Evolutionary conservation across 2,329 filamentous ascomycete genomes (phyloP), one percentile per base, ranked within the genome.

Genomic region (Orbilia oligospora): DNA sequence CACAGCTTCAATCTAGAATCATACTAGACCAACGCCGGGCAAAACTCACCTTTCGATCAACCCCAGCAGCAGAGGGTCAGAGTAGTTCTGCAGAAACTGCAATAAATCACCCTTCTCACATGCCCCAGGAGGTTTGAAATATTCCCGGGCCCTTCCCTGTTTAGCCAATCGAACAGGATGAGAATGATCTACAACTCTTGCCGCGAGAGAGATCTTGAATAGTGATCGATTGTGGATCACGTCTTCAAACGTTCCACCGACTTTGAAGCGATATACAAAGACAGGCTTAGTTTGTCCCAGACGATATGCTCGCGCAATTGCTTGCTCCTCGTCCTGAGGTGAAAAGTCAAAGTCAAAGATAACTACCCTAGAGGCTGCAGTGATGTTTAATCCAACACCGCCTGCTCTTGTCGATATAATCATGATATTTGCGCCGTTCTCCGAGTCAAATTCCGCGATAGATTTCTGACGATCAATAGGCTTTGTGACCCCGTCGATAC

Each of bases 261-360:
- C 87, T 30, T 94, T 86, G 79, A 97, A 90, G 22, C 92, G 91
- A 84, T 97, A 97, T 0, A 97, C 93, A 82, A 89, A 94, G 0
- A 97, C 94, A 0, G 88, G 87, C 81, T 94, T 96, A 38, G 85
- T 86, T 84, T 97, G 94, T 0, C 93, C 93, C 44, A 97, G 88
- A 0, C 94, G 92, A 84, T 96, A 97, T 0, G 93, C 91, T 69
- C 94, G 88, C 0, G 93, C 94, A 65, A 97, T 89, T 0, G 94
- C 94, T 84, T 97, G 94, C 82, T 94, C 91, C 83, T 97, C 94
- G 82, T 91, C 87, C 5, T 90, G 88, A 0, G 94, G 94, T 80
- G 94, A 96, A 85, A 91, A 97, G 77, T 88, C 87, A 82, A 92
- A 93, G 83, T 97, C 94, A 70, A 97, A 92, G 24, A 97, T 91